Evolutionary conservation across 2,329 filamentous ascomycete genomes (phyloP).

Genomic region (Septoria linicola): DNA sequence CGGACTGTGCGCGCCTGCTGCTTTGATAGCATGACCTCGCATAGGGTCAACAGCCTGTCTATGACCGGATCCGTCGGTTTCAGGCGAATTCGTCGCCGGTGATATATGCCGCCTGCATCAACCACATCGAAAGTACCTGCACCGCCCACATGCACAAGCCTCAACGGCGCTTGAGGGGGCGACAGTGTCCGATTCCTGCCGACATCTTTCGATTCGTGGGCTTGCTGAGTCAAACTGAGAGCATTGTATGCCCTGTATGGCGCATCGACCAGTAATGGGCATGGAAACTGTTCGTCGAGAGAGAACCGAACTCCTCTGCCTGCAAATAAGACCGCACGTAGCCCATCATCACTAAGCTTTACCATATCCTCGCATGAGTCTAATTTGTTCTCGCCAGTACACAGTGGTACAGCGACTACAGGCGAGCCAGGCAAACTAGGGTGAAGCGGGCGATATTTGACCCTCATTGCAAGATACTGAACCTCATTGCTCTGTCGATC

Average conservation of each 20-base stretch:
- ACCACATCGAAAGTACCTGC: constrained; percentile 31
- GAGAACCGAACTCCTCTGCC: constrained; percentile 29
- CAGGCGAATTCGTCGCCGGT: constrained; percentile 34
- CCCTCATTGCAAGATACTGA: constrained; percentile 25
- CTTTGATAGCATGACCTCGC: constrained; percentile 32
- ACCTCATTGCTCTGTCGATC: constrained; percentile 28
- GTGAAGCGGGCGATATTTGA: constrained; percentile 34
- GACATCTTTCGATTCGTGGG: constrained; percentile 22
- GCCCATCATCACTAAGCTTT: constrained; percentile 23
- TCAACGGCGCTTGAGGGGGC: no score
- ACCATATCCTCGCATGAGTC: constrained; percentile 29
- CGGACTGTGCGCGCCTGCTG: constrained; percentile 27
- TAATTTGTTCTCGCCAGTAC: constrained; percentile 23
- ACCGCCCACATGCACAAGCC: no score
- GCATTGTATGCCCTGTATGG: constrained; percentile 30
- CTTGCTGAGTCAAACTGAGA: constrained; percentile 10
- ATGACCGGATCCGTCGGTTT: constrained; percentile 28
- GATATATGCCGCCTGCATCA: constrained; percentile 28
- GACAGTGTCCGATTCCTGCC: constrained; percentile 33
- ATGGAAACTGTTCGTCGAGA: constrained; percentile 23
- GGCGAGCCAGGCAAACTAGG: constrained; percentile 20
- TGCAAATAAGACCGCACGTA: constrained; percentile 28
- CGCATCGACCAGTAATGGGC: constrained; percentile 25
- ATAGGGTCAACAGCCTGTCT: constrained; percentile 30
- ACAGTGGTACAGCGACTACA: constrained; percentile 28